Evolutionary conservation across 768 basidiomycete genomes (phyloP).

Genomic region (Suillus luteus): DNA sequence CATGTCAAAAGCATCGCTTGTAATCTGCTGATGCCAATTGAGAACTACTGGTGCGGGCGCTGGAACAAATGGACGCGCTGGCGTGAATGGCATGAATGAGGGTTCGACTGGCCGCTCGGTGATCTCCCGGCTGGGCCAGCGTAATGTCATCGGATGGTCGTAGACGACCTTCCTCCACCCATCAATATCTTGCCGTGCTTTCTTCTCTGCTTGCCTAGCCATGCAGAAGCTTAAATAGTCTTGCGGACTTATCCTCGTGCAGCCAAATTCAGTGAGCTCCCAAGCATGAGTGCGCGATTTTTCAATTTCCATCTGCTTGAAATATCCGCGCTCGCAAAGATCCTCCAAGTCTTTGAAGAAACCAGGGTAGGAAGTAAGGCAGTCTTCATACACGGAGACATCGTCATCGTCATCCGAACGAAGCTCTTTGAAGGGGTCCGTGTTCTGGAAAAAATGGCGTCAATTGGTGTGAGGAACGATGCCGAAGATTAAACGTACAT

Average conservation of each 20-base stretch:
- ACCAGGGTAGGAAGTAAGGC: slow-evolving; percentile 23
- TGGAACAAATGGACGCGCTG: neutral
- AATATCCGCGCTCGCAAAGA: slow-evolving; percentile 19
- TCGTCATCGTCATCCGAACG: slow-evolving; percentile 19
- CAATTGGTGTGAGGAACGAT: neutral
- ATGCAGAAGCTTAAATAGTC: slow-evolving; percentile 31
- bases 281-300: slow-evolving; percentile 26
- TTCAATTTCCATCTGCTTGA: slow-evolving; percentile 12
- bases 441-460: slow-evolving; percentile 21
- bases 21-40: slow-evolving; percentile 22
- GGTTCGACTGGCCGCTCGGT: neutral
- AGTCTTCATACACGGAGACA: slow-evolving; percentile 33
- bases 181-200: slow-evolving; percentile 22
- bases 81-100: neutral
- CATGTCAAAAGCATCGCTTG: slow-evolving; percentile 32
- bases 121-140: slow-evolving; percentile 21
- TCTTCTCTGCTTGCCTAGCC: slow-evolving; percentile 29
- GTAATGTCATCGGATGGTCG: slow-evolving; percentile 22
- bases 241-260: slow-evolving; percentile 27
- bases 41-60: slow-evolving; percentile 17
- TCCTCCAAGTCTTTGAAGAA: slow-evolving; percentile 22
- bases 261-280: slow-evolving; percentile 32
- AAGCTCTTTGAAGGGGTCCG: slow-evolving; percentile 1
- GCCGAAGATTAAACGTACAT: slow-evolving; percentile 20
- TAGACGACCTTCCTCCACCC: slow-evolving; percentile 23